A percentile compares a stretch with the other conserved stretches of the same genome.
These are phyloP conservation scores for Pseudevernia furfuracea DNA, from an alignment of 495 filamentous ascomycete species.

Conservation along the genomic window DNA sequence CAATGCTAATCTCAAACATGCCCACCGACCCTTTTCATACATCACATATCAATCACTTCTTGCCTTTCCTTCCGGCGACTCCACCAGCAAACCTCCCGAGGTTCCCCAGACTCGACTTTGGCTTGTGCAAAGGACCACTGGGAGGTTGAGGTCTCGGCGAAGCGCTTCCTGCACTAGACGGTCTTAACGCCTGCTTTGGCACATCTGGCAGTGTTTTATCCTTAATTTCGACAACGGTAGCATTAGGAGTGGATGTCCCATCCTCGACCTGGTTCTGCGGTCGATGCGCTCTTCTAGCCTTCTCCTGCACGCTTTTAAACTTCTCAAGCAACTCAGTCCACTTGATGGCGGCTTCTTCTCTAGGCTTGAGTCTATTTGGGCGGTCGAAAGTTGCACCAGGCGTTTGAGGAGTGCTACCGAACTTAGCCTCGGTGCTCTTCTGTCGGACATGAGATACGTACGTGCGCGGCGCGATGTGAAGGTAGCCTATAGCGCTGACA, in stretches of 20 bases:
- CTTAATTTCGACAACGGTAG: constrained; percentile 34
- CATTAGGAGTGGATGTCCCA: constrained; percentile 25
- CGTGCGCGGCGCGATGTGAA: constrained; percentile 78
- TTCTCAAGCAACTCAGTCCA: constrained; percentile 97
- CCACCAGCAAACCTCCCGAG: constrained; percentile 60
- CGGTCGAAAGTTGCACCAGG: constrained; percentile 49
- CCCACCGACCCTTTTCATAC: neutral
- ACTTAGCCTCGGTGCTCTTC: constrained; percentile 27
- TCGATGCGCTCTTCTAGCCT: constrained; percentile 50
- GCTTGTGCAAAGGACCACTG: constrained; percentile 42
- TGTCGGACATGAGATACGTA: constrained; percentile 47
- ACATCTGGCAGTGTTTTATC: constrained; percentile 39
- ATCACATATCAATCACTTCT: constrained; percentile 29
- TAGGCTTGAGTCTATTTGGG: constrained; percentile 70
- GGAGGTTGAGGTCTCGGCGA: constrained; percentile 39
- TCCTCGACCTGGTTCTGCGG: constrained; percentile 24
- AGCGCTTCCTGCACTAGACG: constrained; percentile 33
- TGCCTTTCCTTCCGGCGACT: constrained; percentile 52
- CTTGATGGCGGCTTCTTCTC: constrained; percentile 75
- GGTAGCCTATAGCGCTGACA: constrained; percentile 91
- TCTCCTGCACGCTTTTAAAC: constrained; percentile 83
- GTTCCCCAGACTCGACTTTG: constrained; percentile 59
- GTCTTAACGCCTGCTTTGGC: constrained; percentile 30
- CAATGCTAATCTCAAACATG: neutral
- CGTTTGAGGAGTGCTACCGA: constrained; percentile 25